A percentile compares a stretch with the other conserved stretches of the same genome.
phyloP scores from a whole-genome alignment of 1,284 basidiomycete genomes.

The Laetiporus sulphureus region DNA sequence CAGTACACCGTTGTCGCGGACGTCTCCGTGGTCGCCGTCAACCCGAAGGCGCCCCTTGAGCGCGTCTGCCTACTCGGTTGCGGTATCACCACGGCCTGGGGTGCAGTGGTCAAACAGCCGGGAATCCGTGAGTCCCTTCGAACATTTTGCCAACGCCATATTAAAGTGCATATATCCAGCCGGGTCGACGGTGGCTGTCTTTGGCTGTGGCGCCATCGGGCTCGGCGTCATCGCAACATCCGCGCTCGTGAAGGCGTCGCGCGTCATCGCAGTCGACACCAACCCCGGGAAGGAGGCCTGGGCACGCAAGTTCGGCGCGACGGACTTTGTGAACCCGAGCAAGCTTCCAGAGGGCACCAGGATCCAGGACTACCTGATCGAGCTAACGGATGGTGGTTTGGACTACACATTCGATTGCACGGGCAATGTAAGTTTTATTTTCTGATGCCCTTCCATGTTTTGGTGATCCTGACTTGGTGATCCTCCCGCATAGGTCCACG shows the following conservation, averaged over 20 bases:
- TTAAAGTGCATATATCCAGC: conserved; percentile 35
- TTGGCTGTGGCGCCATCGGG: conserved; percentile 95
- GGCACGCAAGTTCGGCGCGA: conserved; percentile 95
- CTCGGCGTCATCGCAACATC: conserved; percentile 89
- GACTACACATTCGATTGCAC: conserved; percentile 98
- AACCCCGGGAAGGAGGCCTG: conserved; percentile 84
- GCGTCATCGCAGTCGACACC: conserved; percentile 91
- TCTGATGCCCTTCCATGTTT: too few species aligned
- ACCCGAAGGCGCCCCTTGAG: conserved; percentile 82
- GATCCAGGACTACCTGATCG: conserved; percentile 87
- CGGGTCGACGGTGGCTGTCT: conserved; percentile 87
- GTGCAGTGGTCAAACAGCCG: conserved; percentile 77
- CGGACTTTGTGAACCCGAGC: conserved; percentile 89
- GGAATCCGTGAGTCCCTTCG: conserved; percentile 56
- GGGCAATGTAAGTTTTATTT: conserved; percentile 64
- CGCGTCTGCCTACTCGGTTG: conserved; percentile 95
- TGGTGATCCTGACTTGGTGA: background rate
- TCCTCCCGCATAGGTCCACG: conserved; percentile 53
- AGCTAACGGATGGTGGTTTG: conserved; percentile 93
- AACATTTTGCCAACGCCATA: background rate
- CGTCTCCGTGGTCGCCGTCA: conserved; percentile 91
- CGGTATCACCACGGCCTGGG: conserved; percentile 97
- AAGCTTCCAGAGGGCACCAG: conserved; percentile 71
- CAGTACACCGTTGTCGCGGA: conserved; percentile 99
- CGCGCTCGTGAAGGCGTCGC: conserved; percentile 70